Conservation (phyloP, 805 yeast genomes). For the Wickerhamiella occidentalis region DNA sequence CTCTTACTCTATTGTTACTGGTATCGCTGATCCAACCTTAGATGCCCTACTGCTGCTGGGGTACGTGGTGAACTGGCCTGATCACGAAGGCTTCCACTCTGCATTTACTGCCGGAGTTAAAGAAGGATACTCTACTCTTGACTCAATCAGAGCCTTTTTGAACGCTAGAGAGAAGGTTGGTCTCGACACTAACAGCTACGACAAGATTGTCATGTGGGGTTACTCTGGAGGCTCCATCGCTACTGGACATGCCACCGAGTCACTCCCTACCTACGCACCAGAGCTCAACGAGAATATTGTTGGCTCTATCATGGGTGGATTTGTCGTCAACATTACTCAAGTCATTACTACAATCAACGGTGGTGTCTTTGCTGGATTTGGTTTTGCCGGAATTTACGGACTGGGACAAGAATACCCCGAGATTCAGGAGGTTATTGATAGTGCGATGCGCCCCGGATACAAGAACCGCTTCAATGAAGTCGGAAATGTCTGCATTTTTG, state of each 20-base stretch:
- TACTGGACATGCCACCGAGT: constrained; percentile 23
- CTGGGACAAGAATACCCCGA: constrained; percentile 23
- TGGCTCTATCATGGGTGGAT: constrained; percentile 21
- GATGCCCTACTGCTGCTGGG: constrained; percentile 18
- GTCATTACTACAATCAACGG: constrained; percentile 17
- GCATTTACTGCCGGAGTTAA: constrained; percentile 20
- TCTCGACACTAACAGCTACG: constrained; percentile 9
- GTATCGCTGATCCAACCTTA: constrained; percentile 13
- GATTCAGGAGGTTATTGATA: constrained; percentile 14
- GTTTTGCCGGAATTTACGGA: constrained; percentile 23
- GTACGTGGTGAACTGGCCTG: constrained; percentile 21
- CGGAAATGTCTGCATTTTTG: constrained; percentile 14
- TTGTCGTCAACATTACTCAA: constrained; percentile 18
- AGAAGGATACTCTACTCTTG: constrained; percentile 24
- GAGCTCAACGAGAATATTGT: constrained; percentile 17
- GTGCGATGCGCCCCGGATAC: constrained; percentile 13
- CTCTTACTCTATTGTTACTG: constrained; percentile 17
- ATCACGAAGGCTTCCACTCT: constrained; percentile 20
- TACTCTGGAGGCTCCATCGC: constrained; percentile 24
- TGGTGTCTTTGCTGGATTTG: constrained; percentile 21
- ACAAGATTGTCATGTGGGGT: constrained; percentile 21
- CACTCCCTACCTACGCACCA: constrained; percentile 20
- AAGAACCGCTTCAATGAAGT: constrained; percentile 15
- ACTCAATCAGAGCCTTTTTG: constrained; percentile 23
- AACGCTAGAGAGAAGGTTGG: constrained; percentile 13